A percentile compares a stretch with the other conserved stretches of the same genome.
Evolutionary conservation across 139 green algal genomes (phyloP).

Genomic region (Edaphochlamys debaryana): DNA sequence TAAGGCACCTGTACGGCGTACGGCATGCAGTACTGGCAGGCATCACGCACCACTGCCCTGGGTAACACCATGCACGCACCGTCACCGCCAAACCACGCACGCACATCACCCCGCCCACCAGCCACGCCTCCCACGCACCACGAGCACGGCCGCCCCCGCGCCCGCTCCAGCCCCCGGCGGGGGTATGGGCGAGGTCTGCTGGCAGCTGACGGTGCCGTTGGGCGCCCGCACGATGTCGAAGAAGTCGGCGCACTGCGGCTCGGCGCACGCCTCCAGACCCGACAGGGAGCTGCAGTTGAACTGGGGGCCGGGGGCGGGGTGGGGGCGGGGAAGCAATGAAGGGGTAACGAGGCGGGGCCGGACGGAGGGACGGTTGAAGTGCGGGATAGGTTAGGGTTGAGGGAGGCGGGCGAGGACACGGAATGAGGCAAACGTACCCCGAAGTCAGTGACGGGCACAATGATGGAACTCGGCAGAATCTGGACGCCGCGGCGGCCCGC

Average conservation of each 20-base stretch:
- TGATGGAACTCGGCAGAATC: background rate
- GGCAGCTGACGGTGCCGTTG: background rate
- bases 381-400: too few species aligned
- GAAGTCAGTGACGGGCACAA: background rate
- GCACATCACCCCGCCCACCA: background rate
- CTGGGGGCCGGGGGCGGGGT: background rate
- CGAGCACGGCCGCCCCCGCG: background rate
- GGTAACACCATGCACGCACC: too few species aligned
- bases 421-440: too few species aligned
- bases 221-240: background rate
- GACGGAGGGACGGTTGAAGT: too few species aligned
- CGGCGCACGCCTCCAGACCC: conserved; percentile 25
- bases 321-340: background rate
- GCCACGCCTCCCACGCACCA: too few species aligned
- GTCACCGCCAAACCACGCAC: background rate
- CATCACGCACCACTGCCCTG: background rate
- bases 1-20: background rate
- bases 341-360: too few species aligned
- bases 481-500: background rate
- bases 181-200: conserved; percentile 2
- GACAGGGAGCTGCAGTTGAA: conserved; percentile 25
- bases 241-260: conserved; percentile 25
- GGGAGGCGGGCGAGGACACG: too few species aligned
- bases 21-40: too few species aligned
- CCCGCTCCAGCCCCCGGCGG: background rate